Base-by-base conservation (phyloP, 1,284 basidiomycete species). In the Leccinum subfulvum region DNA sequence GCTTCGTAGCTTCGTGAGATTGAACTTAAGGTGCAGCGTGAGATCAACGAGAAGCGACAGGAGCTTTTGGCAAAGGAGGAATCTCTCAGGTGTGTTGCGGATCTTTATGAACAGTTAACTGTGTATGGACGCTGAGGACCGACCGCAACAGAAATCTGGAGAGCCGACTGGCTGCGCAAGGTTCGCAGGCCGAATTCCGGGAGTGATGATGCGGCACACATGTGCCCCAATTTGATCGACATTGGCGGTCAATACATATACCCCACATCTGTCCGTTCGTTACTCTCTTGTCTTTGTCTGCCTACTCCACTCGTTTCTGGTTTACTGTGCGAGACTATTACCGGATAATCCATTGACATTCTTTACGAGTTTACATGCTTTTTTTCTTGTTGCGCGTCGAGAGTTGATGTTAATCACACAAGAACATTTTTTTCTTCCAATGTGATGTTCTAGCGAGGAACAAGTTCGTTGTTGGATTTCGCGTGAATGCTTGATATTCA, bases 1-100 rank as follows among this genome's bases (percentile, higher is more conserved):
- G 62, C 62, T 64, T 60, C 23, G 58, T 75, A 94, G 89, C 83
- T 99, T 67, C 93, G 97, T 70, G 97, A 99, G 81, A 95, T 98
- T 76, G 97, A 99, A 77, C 86, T 98, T 77, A 95, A 95, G 77
- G 95, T 98, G 44, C 97, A 98, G 79, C 89, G 97, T 65, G 97
- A 99, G 84, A 97, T 99, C 79, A 94, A 94, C 79, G 94, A 99
- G 83, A 98, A 98, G 84, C 85, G 96, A 73, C 97, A 99, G 77
- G 97, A 99, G 77, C 80, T 99, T 67, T 79, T 95, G 72, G 94
- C 94, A 56, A 97, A 96, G 77, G 94, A 96, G 76, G 94, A 96
- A 78, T 91, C 90, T 47, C 88, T 92, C 72, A 86, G 91, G 90
- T 90, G 65, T 61, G 81, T 71, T 39, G 37, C 9, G 6, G 4